phyloP scores from a whole-genome alignment of 2,329 filamentous ascomycete species.

The Hysterium pulicare region DNA sequence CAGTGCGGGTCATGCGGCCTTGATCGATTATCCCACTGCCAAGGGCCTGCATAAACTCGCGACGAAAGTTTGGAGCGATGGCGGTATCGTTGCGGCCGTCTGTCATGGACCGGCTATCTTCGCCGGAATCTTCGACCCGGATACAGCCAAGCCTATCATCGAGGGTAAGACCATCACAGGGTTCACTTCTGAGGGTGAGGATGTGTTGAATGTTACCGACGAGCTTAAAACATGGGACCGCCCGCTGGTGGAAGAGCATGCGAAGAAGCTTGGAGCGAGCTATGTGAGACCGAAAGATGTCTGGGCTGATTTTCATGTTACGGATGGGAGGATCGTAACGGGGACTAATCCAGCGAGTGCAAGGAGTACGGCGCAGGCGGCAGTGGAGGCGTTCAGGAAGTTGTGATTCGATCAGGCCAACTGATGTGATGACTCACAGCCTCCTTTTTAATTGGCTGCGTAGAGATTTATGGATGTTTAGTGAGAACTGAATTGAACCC shows the following conservation, averaged over 20 bases:
- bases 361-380: constrained; percentile 29
- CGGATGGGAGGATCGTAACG: constrained; percentile 36
- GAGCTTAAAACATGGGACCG: constrained; percentile 32
- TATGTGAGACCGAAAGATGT: constrained; percentile 23
- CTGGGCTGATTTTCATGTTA: constrained; percentile 29
- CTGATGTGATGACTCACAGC: too few species aligned
- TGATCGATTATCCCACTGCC: constrained; percentile 48
- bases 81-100: constrained; percentile 43
- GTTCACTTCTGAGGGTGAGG: constrained; percentile 37
- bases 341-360: constrained; percentile 36
- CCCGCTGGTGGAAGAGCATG: constrained; percentile 30
- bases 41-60: constrained; percentile 42
- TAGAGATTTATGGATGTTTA: too few species aligned
- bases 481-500: too few species aligned
- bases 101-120: constrained; percentile 42
- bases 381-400: constrained; percentile 23
- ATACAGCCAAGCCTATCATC: constrained; percentile 33
- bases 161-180: constrained; percentile 36
- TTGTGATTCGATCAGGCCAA: too few species aligned
- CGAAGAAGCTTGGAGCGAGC: constrained; percentile 25
- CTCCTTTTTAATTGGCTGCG: too few species aligned
- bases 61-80: constrained; percentile 30
- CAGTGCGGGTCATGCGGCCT: constrained; percentile 44
- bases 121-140: constrained; percentile 29
- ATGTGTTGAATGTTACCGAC: constrained; percentile 33